Evolutionary conservation across 306 rosid genomes (phyloP).

Genomic region (Oxytropis ochrocephala): DNA sequence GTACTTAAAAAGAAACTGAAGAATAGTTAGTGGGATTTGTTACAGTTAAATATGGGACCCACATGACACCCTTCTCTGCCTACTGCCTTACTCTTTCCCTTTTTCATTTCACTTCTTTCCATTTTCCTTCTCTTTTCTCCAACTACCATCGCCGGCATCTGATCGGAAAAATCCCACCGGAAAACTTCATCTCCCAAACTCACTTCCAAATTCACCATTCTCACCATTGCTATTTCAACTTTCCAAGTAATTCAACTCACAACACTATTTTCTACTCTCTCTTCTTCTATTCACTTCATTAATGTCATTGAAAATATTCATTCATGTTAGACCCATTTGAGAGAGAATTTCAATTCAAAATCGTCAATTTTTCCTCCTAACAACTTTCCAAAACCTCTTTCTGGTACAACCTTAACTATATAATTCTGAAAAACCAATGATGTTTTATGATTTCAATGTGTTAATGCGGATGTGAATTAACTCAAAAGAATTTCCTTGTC

Average conservation of each 20-base stretch:
- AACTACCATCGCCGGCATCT: slow-evolving; percentile 17
- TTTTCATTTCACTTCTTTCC: not conserved
- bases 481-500: slow-evolving; percentile 9
- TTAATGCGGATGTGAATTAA: not conserved
- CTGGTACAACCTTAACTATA: slow-evolving; percentile 4
- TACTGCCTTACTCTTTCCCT: not conserved
- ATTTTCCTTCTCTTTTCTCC: slow-evolving; percentile 5
- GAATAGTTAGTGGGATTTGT: slow-evolving; percentile 16
- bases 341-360: slow-evolving; percentile 14
- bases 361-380: slow-evolving; percentile 3
- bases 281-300: not conserved
- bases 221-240: slow-evolving; percentile 2
- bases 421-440: slow-evolving; percentile 20
- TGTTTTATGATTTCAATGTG: slow-evolving; percentile 27
- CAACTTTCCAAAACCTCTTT: not conserved
- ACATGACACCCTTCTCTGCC: slow-evolving; percentile 15
- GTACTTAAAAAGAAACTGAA: not conserved
- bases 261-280: not conserved
- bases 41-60: slow-evolving; percentile 26
- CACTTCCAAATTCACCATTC: not conserved
- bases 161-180: slow-evolving; percentile 6
- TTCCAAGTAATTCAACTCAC: not conserved
- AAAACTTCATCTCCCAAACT: not conserved
- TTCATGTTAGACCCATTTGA: slow-evolving; percentile 9
- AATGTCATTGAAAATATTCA: not conserved